Evolutionary conservation across 2,329 filamentous ascomycete species (phyloP), one percentile per base, ranked within the genome.

Genomic region (Fusarium sambucinum): DNA sequence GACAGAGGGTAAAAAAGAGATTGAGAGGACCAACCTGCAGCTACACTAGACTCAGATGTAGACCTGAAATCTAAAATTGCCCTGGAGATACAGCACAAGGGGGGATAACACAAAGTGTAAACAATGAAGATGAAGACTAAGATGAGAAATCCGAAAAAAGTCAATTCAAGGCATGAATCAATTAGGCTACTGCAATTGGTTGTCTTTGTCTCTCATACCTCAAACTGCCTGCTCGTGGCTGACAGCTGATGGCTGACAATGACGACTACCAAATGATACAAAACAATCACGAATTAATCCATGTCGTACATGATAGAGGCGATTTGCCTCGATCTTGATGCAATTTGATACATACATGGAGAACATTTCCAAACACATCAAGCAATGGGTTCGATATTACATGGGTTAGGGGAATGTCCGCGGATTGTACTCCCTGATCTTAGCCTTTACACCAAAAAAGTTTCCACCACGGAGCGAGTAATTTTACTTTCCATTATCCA

Each of bases 221-320:
- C 14, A 10, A 54, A 54, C 53, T 42, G 30, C 50, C 53, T 45
- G 30, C 46, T 51, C 54, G 51, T 73, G 62, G 57, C 71, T 69
- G 69, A 72, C 54, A 56, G 56, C 48, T 70, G 50, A 73, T 64
- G 57, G 52, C 41, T 63, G 33, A 46, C 33, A 60, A 55, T 55
- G 56, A 41, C 33, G 56, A 65, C 46, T 32, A 51, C 58, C 29
- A 47, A 32, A 46, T 56, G 44, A 42, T 55, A 61, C 30, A 19
- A 45, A 32, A 17, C 48, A 52, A 32, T 50, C 53, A 56, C 53
- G 54, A 52, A 40, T 29, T 37, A 35, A 68, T 44, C 64, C 65
- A 60, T 68, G 59, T 55, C 51, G 17, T 45, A 30, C 25, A 37
- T 30, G 47, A 25, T 42, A 53, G 33, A 38, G 38, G 35, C 40